These are phyloP conservation scores for Phytophthora tubulina DNA, from an alignment of 352 stramenopile species.

Conservation along the genomic window DNA sequence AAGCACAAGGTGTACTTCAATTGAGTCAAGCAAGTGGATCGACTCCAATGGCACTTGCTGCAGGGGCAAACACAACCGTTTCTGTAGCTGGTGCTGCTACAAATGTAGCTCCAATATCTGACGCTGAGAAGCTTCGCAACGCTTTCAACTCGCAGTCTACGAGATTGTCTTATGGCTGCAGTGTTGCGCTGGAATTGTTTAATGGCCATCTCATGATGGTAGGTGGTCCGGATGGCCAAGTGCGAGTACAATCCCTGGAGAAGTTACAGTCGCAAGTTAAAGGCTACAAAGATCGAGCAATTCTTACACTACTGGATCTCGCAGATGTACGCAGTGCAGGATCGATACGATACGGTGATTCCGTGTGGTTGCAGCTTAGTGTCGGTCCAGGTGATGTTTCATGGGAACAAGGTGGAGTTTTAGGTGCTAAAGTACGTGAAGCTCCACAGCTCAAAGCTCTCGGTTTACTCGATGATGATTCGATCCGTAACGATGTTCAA, in stretches of 20 bases:
- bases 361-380: conserved; percentile 81
- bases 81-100: background rate
- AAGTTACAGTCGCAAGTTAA: conserved; percentile 61
- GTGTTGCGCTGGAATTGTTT: conserved; percentile 76
- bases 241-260: conserved; percentile 71
- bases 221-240: conserved; percentile 63
- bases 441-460: conserved; percentile 76
- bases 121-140: conserved; percentile 75
- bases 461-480: conserved; percentile 54
- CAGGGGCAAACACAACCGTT: conserved; percentile 2
- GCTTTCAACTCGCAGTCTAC: conserved; percentile 76
- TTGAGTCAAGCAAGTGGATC: background rate
- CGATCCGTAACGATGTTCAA: conserved; percentile 59
- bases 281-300: conserved; percentile 60
- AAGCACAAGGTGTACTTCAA: background rate
- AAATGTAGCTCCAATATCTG: conserved; percentile 35
- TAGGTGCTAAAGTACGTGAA: conserved; percentile 80
- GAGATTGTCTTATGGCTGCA: conserved; percentile 73
- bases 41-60: conserved; percentile 1
- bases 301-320: conserved; percentile 82
- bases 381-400: conserved; percentile 68
- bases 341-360: conserved; percentile 78
- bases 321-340: conserved; percentile 71
- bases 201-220: conserved; percentile 84
- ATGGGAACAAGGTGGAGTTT: conserved; percentile 80